Evolutionary conservation across 176 grass and related monocot genomes (phyloP), one percentile per base, ranked within the genome.

Genomic region (Rhynchospora tenuis): DNA sequence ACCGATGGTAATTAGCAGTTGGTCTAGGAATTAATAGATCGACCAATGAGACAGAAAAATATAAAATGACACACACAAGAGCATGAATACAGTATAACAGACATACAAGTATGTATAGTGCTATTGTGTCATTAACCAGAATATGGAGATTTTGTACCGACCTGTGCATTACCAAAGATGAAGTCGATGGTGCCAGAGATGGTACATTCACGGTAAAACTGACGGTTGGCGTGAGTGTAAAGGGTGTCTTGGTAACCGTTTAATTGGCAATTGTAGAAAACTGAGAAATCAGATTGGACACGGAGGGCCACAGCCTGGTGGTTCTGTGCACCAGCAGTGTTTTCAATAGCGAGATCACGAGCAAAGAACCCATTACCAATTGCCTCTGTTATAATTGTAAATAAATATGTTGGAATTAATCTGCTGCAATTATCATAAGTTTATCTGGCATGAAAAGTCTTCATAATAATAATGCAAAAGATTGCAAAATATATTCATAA

Each of bases 241-340:
- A 97, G 91, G 64, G 87, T 97, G 87, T 97, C 93, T 16, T 93
- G 94, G 83, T 87, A 95, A 0, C 93, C 93, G n/a, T 92, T 84
- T 54, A 95, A 89, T 14, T 45, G 19, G 82, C 90, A 90, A 70
- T 93, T 81, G 93, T 89, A 95, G 60, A 93, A 95, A 0, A 90
- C 88, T 0, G 93, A 90, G 66, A 78, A 73, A 78, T 94, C 92
- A 26, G 89, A 91, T 84, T 90, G 90, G 51, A 84, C 85, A 0
- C 90, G 88, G 5, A 95, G 70, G 5, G 93, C 90, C 73, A 95
- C 93, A 0, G 90, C 93, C 83, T 95, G 93, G 84, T 92, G 90
- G 84, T 95, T 95, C 14, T 60, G 76, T 5, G 93, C 58, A 0
- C 91, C 93, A 0, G 93, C 93, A 12, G 91, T 93, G 89, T 97